Evolutionary conservation across 257 asterid genomes (phyloP).

Genomic region (Nicotiana benthamiana): DNA sequence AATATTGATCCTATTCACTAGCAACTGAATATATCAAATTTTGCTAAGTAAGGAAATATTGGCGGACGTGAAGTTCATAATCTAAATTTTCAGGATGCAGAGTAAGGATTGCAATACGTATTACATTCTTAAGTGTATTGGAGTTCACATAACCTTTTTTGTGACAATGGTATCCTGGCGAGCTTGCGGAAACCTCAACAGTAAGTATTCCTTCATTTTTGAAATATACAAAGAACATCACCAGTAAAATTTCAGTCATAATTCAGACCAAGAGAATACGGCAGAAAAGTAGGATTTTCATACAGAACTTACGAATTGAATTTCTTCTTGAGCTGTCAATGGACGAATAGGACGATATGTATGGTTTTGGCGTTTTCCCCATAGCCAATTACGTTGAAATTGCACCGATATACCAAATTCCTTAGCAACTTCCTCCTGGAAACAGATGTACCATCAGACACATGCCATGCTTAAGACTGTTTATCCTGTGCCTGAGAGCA

Average conservation of each 20-base stretch:
- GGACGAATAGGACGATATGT: constrained; percentile 78
- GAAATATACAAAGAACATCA: neutral
- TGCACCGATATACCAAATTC: constrained; percentile 66
- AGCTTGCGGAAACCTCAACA: neutral
- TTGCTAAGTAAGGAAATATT: neutral
- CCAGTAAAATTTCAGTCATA: neutral
- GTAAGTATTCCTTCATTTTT: neutral
- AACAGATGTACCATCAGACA: neutral
- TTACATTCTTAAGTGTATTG: neutral
- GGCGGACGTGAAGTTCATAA: neutral
- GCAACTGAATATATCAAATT: neutral
- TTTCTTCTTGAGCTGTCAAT: constrained; percentile 57
- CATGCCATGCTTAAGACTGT: neutral
- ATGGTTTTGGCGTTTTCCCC: constrained; percentile 82
- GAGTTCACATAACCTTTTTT: neutral
- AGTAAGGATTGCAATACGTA: neutral
- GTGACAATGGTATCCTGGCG: neutral
- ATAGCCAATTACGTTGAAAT: constrained; percentile 74
- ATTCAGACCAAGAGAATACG: neutral
- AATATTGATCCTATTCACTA: neutral
- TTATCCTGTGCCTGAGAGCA: neutral
- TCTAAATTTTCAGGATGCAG: neutral
- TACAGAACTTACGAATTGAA: constrained; percentile 46
- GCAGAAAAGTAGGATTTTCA: neutral
- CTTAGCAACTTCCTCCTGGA: constrained; percentile 77